A percentile compares a stretch with the other conserved stretches of the same genome.
These are phyloP conservation scores for Flaveria brownii DNA, from an alignment of 129 eudicot species.

Conservation along the genomic window DNA sequence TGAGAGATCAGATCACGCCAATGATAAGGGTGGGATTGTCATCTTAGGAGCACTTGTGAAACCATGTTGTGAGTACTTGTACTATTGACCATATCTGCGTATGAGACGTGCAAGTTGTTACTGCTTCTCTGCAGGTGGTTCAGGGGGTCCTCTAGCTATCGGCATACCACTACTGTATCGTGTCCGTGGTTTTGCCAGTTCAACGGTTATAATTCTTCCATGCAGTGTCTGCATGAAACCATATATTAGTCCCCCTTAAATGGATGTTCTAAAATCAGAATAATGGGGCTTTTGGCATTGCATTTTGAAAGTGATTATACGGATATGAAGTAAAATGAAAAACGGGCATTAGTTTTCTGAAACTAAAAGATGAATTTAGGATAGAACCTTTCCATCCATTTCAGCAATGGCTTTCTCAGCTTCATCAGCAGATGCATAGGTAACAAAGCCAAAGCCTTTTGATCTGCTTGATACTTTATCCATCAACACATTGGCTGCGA, in stretches of 20 bases:
- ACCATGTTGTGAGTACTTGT: constrained; percentile 14
- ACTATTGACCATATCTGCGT: background rate
- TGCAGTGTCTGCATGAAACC: constrained; percentile 50
- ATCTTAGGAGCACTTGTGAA: constrained; percentile 17
- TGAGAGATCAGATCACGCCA: constrained; percentile 18
- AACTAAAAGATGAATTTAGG: background rate
- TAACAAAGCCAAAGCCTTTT: constrained; percentile 88
- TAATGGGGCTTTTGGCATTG: background rate
- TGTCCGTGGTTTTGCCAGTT: constrained; percentile 60
- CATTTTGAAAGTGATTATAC: background rate
- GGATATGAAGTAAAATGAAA: background rate
- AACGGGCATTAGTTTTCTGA: background rate
- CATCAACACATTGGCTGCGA: constrained; percentile 67
- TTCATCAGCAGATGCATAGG: constrained; percentile 82
- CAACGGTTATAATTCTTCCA: constrained; percentile 74
- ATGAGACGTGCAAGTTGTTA: constrained; percentile 22
- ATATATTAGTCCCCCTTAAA: constrained; percentile 3
- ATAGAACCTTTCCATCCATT: constrained; percentile 76
- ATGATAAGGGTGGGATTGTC: background rate
- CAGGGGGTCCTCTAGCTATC: constrained; percentile 92
- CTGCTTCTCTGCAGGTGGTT: constrained; percentile 39
- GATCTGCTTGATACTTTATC: constrained; percentile 77
- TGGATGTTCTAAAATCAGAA: background rate
- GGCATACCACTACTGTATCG: constrained; percentile 44
- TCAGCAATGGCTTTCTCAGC: constrained; percentile 76